Conservation (phyloP, 2,329 filamentous ascomycete species). For the Phialemonium atrogriseum region DNA sequence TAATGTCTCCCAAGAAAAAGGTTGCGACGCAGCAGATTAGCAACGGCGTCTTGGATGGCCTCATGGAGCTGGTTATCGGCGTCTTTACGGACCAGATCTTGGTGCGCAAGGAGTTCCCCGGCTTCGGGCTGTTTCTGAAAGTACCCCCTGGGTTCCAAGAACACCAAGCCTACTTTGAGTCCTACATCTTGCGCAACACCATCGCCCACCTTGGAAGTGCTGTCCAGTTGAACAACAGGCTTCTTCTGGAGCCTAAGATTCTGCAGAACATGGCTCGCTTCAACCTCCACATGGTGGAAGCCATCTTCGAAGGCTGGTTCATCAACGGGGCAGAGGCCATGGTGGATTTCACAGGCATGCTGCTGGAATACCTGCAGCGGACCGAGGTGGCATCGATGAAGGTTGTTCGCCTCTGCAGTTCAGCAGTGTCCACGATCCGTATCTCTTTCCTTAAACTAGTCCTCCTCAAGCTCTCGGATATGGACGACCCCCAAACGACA, state of each 20-base stretch:
- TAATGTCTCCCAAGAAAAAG: constrained; percentile 51
- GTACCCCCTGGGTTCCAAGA: constrained; percentile 89
- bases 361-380: constrained; percentile 83
- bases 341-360: constrained; percentile 75
- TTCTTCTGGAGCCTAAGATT: constrained; percentile 71
- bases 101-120: constrained; percentile 79
- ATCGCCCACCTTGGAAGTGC: constrained; percentile 62
- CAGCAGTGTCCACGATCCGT: constrained; percentile 70
- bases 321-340: constrained; percentile 76
- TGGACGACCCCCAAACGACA: constrained; percentile 56
- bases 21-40: constrained; percentile 44
- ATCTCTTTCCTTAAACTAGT: constrained; percentile 71
- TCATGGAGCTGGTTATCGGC: constrained; percentile 68
- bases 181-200: constrained; percentile 71
- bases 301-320: constrained; percentile 95
- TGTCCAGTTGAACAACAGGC: constrained; percentile 62
- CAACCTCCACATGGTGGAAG: constrained; percentile 73
- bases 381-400: constrained; percentile 76
- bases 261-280: constrained; percentile 83
- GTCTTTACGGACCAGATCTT: constrained; percentile 84
- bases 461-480: constrained; percentile 73
- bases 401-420: constrained; percentile 82
- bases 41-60: constrained; percentile 63
- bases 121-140: constrained; percentile 77
- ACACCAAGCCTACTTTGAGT: constrained; percentile 92